Evolutionary conservation across 495 filamentous ascomycete species (phyloP).

Genomic region (Podospora pseudoanserina): DNA sequence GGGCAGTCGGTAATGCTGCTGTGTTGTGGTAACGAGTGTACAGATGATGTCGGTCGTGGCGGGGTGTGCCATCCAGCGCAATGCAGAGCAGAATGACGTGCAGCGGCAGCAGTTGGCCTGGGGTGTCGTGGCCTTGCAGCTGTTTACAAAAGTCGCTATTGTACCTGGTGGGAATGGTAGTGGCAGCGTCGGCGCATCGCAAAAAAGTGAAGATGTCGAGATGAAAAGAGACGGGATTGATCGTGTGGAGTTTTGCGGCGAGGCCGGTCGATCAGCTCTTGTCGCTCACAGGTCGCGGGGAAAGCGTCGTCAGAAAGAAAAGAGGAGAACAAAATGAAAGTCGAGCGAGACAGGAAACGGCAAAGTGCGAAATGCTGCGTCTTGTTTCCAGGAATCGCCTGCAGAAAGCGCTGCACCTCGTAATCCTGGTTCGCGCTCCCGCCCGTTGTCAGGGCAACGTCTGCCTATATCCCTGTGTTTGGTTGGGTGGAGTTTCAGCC

Average conservation of each 20-base stretch:
- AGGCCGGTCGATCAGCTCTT: neutral
- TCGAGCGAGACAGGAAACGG: conserved; percentile 4
- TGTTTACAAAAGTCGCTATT: conserved; percentile 14
- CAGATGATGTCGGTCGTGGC: conserved; percentile 19
- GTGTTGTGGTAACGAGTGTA: conserved; percentile 19
- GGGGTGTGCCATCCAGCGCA: conserved; percentile 30
- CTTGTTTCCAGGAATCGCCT: conserved; percentile 19
- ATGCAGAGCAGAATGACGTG: conserved; percentile 40
- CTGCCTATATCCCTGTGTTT: conserved; percentile 6
- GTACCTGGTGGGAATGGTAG: neutral
- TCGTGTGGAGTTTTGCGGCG: neutral
- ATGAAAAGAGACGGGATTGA: neutral
- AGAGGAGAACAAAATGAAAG: conserved; percentile 1
- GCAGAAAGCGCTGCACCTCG: conserved; percentile 6
- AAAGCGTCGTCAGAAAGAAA: neutral
- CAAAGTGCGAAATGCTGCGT: conserved; percentile 9
- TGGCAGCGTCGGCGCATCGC: conserved; percentile 18
- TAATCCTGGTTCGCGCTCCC: conserved; percentile 14
- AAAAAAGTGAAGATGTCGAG: conserved; percentile 1
- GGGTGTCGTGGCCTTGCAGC: conserved; percentile 20
- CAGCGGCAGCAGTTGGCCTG: conserved; percentile 16
- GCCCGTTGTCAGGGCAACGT: conserved; percentile 17
- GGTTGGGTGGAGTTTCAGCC: conserved; percentile 4
- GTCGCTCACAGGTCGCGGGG: neutral
- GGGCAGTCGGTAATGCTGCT: conserved; percentile 6